Evolutionary conservation across 176 grass and related monocot genomes (phyloP).

Genomic region (Phragmites australis): DNA sequence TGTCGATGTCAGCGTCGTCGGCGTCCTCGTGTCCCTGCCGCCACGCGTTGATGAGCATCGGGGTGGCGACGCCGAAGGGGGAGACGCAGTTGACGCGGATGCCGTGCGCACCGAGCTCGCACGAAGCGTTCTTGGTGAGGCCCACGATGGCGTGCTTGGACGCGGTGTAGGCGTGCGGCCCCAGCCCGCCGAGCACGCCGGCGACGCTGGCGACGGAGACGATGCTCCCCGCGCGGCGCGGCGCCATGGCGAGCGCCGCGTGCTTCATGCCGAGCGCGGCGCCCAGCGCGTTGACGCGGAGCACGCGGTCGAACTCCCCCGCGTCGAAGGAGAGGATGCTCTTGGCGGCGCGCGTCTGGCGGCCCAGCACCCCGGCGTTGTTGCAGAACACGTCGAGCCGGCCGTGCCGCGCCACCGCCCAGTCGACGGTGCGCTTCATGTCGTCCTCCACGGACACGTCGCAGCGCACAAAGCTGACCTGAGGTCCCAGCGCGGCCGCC

Average conservation of each 20-base stretch:
- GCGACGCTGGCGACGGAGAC: slow-evolving; percentile 93
- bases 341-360: slow-evolving; percentile 73
- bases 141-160: slow-evolving; percentile 98
- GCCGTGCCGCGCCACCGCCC: slow-evolving; percentile 50
- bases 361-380: slow-evolving; percentile 88
- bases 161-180: slow-evolving; percentile 90
- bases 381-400: slow-evolving; percentile 75
- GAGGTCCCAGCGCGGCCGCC: slow-evolving; percentile 51
- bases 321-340: slow-evolving; percentile 89
- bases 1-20: slow-evolving; percentile 28
- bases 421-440: slow-evolving; percentile 52
- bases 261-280: slow-evolving; percentile 96
- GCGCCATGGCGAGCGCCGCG: slow-evolving; percentile 77
- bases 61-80: slow-evolving; percentile 93
- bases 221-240: slow-evolving; percentile 60
- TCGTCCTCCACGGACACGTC: slow-evolving; percentile 77
- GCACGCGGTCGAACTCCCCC: slow-evolving; percentile 80
- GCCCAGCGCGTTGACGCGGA: slow-evolving; percentile 91
- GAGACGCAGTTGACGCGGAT: slow-evolving; percentile 96
- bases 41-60: slow-evolving; percentile 97
- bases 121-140: slow-evolving; percentile 89
- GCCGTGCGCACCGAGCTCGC: slow-evolving; percentile 93
- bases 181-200: slow-evolving; percentile 82
- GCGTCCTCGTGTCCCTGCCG: slow-evolving; percentile 56
- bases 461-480: slow-evolving; percentile 60